Evolutionary conservation across 805 yeast species (phyloP), one percentile per base, ranked within the genome.

Genomic region (Ogataea trehaloabstinens): DNA sequence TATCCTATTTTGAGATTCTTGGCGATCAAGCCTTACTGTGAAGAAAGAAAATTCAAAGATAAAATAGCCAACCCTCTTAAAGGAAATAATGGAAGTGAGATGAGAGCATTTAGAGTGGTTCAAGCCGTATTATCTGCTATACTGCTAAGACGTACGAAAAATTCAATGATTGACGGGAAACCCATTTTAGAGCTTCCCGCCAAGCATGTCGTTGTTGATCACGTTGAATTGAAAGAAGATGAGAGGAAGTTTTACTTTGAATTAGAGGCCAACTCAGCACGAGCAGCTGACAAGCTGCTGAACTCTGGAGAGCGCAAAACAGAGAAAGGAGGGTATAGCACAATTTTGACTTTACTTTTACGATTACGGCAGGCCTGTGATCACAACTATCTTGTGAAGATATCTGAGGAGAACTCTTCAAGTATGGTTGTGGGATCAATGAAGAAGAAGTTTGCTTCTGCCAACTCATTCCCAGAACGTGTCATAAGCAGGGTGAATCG

Each of bases 341-440:
- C 73, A 42, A 78, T 88, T 36, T 73, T 90, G 47, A 80, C 87
- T 0, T 63, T 89, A 48, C 70, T 90, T 35, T 64, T 90, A 32
- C 72, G 96, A 35, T 66, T 90, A 52, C 73, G 98, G 42, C 96
- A 90, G 63, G 90, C 95, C 3, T 85, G 95, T 55, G 79, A 84
- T 54, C 96, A 87, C 57, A 77, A 80, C 28, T 80, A 75, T 52
- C 65, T 90, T 41, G 91, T 85, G 19, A 72, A 76, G 42, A 70
- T 85, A 34, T 90, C 95, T 11, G 61, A 61, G 32, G 58, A 56
- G 15, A 47, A 67, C 61, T 70, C 66, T 48, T 61, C 71, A 38
- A 46, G 63, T 45, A 60, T 61, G 43, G 63, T 54, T 44, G 48
- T 60, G 41, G 51, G 60, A 18, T 58, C 58, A 39, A 60, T 67